Base-by-base conservation (phyloP, 1,284 basidiomycete genomes). In the Heliocybe sulcata region DNA sequence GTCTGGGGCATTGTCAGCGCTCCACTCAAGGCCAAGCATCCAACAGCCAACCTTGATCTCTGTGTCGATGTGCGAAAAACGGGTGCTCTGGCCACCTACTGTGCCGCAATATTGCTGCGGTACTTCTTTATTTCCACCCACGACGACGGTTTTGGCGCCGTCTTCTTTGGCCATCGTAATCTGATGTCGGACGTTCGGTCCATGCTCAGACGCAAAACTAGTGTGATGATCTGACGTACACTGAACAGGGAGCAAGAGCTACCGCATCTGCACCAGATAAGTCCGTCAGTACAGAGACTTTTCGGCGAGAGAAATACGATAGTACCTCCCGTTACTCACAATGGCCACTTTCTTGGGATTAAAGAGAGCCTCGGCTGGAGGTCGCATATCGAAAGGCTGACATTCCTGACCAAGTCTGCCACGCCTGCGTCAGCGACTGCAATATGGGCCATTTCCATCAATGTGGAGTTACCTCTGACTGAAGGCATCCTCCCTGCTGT, bases 61-160 rank as follows among this genome's bases (percentile, higher is more conserved):
- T 8, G 79, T 80, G 59, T 83, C 81, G 35, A 85, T 79, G 2
- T 71, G 75, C 0, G 73, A 69, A 63, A 79, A 83, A 56, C 76
- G 75, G 16, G 75, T 77, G 2, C 77, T 80, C 66, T 84, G 79
- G 0, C 81, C 82, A 4, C 82, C 82, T 29, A 84, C 81, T 42
- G 76, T 77, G 16, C 82, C 82, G 58, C 81, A 82, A 64, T 83
- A 84, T 58, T 83, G 73, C 61, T 83, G 82, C 19, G 65, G 65
- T 19, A 76, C 67, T 48, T 68, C 71, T 42, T 72, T 64, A 59
- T 76, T 75, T 26, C 82, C 82, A 23, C 81, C 82, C 25, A 81
- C 65, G 14, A 85, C 80, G 20, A 79, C 76, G 1, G 78, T 82
- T 61, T 71, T 77, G 33, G 79, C 76, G 35, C 78, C 79, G 58